These are phyloP conservation scores for Hymenoscyphus albidus DNA, from an alignment of 2,329 filamentous ascomycete species.

Conservation along the genomic window DNA sequence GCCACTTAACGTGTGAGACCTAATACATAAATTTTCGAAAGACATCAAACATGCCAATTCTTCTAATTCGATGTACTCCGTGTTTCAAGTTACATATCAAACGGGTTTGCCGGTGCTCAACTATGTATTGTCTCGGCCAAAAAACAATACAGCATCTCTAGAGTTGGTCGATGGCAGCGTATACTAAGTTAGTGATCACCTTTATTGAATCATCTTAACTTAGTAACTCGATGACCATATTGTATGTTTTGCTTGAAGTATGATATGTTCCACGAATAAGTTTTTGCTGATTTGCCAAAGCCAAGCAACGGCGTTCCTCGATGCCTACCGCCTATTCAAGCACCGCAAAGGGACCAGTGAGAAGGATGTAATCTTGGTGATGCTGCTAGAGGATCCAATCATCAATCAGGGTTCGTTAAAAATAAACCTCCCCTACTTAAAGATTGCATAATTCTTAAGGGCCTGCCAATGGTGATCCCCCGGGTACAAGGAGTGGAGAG, in stretches of 20 bases:
- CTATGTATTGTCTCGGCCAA: neutral
- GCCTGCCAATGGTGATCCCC: conserved; percentile 35
- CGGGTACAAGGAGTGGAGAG: conserved; percentile 31
- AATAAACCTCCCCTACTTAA: conserved; percentile 34
- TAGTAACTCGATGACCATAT: neutral
- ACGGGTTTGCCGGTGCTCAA: conserved; percentile 9
- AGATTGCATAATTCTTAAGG: conserved; percentile 40
- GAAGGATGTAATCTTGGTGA: conserved; percentile 37
- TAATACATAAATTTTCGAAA: conserved; percentile 3
- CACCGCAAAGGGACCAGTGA: neutral
- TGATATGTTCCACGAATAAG: neutral
- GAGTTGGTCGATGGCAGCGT: neutral
- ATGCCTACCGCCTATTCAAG: neutral
- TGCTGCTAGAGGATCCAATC: conserved; percentile 40
- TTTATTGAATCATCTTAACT: neutral
- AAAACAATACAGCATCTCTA: conserved; percentile 3
- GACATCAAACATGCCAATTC: conserved; percentile 10
- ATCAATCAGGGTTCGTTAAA: conserved; percentile 36
- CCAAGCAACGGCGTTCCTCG: conserved; percentile 1
- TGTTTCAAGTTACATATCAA: conserved; percentile 5
- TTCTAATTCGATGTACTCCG: neutral
- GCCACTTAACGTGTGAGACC: neutral
- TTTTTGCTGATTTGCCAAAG: neutral
- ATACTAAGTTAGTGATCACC: neutral
- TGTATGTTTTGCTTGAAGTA: too few species aligned